These are phyloP conservation scores for Condylostoma magnum DNA, from an alignment of 169 alveolate genomes.

Conservation along the genomic window DNA sequence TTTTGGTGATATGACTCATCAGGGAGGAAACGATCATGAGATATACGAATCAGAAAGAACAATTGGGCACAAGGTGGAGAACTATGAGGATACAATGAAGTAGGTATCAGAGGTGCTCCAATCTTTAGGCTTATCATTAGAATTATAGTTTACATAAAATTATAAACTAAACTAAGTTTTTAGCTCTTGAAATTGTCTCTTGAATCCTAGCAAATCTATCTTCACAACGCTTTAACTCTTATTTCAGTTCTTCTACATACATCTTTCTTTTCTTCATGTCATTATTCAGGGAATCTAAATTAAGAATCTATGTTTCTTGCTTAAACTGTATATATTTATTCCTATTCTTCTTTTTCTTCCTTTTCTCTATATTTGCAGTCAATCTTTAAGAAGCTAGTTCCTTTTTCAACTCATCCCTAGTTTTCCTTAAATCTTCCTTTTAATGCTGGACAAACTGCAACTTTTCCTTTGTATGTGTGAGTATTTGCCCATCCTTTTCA, in stretches of 20 bases:
- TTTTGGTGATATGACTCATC: constrained; percentile 92
- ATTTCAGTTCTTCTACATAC: constrained; percentile 41
- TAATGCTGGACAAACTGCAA: constrained; percentile 72
- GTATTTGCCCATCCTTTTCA: constrained; percentile 85
- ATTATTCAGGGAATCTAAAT: constrained; percentile 60
- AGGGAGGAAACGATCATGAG: constrained; percentile 97
- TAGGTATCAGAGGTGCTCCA: too few species aligned
- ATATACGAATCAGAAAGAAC: constrained; percentile 87
- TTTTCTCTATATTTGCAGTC: constrained; percentile 66
- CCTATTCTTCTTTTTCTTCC: constrained; percentile 68
- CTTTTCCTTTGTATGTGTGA: constrained; percentile 91
- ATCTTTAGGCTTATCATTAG: too few species aligned
- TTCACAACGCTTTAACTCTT: constrained; percentile 39
- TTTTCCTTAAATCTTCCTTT: constrained; percentile 47
- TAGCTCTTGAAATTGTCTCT: constrained; percentile 16
- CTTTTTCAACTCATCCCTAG: constrained; percentile 34
- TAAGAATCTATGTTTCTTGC: constrained; percentile 86
- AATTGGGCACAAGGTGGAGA: constrained; percentile 88
- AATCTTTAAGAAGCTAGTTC: constrained; percentile 73
- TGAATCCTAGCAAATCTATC: constrained; percentile 22
- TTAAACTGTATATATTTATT: constrained; percentile 57
- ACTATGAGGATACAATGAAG: constrained; percentile 85
- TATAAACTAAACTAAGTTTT: neutral
- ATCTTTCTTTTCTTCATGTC: constrained; percentile 54
- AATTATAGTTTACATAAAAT: too few species aligned